Evolutionary conservation across 2,329 filamentous ascomycete genomes (phyloP).

Genomic region (Colletotrichum higginsianum): DNA sequence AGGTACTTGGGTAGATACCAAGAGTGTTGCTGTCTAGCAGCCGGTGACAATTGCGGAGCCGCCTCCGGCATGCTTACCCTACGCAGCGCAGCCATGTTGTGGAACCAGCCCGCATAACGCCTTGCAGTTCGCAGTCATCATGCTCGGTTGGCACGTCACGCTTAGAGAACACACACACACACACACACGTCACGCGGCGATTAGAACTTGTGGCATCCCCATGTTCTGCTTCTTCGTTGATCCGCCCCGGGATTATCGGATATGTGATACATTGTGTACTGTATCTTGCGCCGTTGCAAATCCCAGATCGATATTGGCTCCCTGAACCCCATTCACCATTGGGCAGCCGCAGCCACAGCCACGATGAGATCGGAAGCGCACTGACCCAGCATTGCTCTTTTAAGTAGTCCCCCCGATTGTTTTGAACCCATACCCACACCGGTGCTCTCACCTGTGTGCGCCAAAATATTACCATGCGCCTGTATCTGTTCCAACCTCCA

Average conservation of each 20-base stretch:
- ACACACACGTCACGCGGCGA: neutral
- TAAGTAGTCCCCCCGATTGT: no score
- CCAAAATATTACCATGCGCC: neutral
- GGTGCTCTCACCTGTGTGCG: neutral
- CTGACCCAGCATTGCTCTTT: neutral
- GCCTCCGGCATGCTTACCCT: no score
- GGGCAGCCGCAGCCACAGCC: neutral
- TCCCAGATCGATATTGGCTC: neutral
- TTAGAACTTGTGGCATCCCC: neutral
- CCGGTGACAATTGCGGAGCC: neutral
- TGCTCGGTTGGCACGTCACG: neutral
- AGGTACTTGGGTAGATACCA: no score
- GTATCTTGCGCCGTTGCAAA: neutral
- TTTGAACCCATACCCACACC: neutral
- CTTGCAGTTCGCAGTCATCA: neutral
- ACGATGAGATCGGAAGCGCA: neutral
- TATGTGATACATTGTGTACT: neutral
- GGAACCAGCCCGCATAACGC: conserved; percentile 9
- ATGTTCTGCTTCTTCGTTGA: neutral
- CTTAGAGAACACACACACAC: no score
- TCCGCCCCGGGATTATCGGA: neutral
- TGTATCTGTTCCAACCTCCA: neutral
- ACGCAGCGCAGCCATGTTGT: neutral
- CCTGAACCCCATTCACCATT: neutral
- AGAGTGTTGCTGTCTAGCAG: neutral